Evolutionary conservation across 1,284 basidiomycete genomes (phyloP).

Genomic region (Rhodotorula sp.): DNA sequence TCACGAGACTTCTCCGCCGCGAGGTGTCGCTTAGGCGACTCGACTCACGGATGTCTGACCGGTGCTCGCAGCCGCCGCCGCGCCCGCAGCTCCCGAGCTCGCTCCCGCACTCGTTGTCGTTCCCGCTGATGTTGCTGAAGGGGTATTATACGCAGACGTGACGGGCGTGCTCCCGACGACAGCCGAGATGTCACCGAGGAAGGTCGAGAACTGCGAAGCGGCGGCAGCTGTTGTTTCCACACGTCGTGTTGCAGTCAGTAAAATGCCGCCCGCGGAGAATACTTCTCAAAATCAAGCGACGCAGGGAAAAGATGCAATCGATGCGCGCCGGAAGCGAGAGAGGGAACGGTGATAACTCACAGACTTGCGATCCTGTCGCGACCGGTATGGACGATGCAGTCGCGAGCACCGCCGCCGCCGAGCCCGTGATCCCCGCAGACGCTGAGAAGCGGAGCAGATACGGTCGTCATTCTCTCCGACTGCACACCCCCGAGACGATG

Average conservation of each 20-base stretch:
- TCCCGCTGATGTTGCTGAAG: not conserved
- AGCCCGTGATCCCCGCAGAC: slow-evolving; percentile 7
- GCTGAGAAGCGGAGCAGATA: not conserved
- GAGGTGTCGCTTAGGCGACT: too few relatives aligned
- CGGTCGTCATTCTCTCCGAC: not conserved
- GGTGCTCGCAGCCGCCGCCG: not conserved
- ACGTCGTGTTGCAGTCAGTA: not conserved
- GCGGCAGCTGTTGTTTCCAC: not conserved
- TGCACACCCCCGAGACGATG: too few relatives aligned
- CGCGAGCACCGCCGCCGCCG: slow-evolving; percentile 4
- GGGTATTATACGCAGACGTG: not conserved
- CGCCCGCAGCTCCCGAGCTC: not conserved
- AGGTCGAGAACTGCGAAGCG: slow-evolving; percentile 8
- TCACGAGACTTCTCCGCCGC: too few relatives aligned
- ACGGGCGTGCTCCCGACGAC: not conserved
- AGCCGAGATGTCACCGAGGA: not conserved
- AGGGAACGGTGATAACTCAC: not conserved
- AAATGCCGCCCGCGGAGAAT: too few relatives aligned
- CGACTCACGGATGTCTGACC: not conserved
- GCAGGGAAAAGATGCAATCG: too few relatives aligned
- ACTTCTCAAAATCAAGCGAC: too few relatives aligned
- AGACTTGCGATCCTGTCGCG: not conserved
- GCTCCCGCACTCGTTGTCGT: not conserved
- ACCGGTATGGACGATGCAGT: slow-evolving; percentile 19
- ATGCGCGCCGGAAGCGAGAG: too few relatives aligned